These are phyloP conservation scores for Fusarium sp. DNA, from an alignment of 2,329 filamentous ascomycete genomes.

Conservation along the genomic window DNA sequence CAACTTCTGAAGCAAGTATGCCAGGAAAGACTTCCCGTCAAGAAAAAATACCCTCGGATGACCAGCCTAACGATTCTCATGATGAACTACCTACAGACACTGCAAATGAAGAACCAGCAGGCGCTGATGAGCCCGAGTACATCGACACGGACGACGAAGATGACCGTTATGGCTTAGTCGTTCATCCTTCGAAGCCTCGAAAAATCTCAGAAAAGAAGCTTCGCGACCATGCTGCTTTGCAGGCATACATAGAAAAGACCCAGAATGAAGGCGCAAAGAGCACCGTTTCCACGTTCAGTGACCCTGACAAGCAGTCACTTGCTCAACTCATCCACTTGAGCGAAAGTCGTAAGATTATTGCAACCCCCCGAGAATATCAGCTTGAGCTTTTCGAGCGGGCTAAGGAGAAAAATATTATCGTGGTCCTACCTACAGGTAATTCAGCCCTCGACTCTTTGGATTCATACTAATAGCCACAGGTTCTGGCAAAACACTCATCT, in stretches of 20 bases:
- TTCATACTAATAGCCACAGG: conserved; percentile 61
- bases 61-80: background rate
- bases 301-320: conserved; percentile 51
- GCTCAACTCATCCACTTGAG: conserved; percentile 53
- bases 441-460: background rate
- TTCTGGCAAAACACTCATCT: conserved; percentile 96
- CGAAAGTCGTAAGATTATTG: conserved; percentile 70
- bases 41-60: background rate
- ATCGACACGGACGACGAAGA: conserved; percentile 45
- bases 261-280: conserved; percentile 53
- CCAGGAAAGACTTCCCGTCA: too few relatives aligned
- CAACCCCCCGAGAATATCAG: conserved; percentile 89
- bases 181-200: conserved; percentile 52
- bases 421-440: conserved; percentile 89
- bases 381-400: conserved; percentile 90
- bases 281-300: conserved; percentile 42
- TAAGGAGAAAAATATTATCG: conserved; percentile 87
- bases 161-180: conserved; percentile 47
- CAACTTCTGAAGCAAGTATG: background rate
- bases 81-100: background rate
- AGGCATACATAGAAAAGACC: conserved; percentile 57
- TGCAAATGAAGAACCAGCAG: background rate
- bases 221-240: conserved; percentile 64
- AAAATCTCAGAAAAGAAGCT: conserved; percentile 63
- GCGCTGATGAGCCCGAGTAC: conserved; percentile 22